Percentiles rank a stretch among this genome's conserved stretches.
phyloP scores from a whole-genome alignment of 176 grass and related monocot genomes.

The Juncus effusus region DNA sequence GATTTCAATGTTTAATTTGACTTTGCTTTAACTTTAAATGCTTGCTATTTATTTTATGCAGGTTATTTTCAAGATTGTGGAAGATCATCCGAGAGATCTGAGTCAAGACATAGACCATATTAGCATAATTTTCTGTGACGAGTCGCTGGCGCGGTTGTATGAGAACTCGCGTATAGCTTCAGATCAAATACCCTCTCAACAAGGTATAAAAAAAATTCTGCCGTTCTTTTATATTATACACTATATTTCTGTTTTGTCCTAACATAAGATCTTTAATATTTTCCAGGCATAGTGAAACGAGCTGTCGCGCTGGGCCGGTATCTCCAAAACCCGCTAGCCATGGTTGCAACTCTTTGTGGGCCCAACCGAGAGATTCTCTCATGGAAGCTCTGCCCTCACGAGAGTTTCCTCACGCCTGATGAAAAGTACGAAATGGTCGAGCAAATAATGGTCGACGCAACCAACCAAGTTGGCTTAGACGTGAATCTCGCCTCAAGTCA shows the following conservation, averaged over 20 bases:
- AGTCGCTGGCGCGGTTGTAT: constrained; percentile 79
- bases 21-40: constrained; percentile 10
- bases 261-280: not conserved
- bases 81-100: constrained; percentile 80
- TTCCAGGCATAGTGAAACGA: constrained; percentile 86
- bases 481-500: constrained; percentile 95
- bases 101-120: constrained; percentile 72
- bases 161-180: constrained; percentile 89
- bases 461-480: constrained; percentile 86
- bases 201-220: constrained; percentile 43
- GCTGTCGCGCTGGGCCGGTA: constrained; percentile 89
- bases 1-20: too few relatives aligned
- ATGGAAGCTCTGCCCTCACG: constrained; percentile 79
- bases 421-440: constrained; percentile 93
- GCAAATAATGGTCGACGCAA: constrained; percentile 93
- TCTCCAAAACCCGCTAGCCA: constrained; percentile 82
- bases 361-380: constrained; percentile 93
- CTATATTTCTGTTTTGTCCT: not conserved
- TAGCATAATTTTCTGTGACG: constrained; percentile 72
- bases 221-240: not conserved
- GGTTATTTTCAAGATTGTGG: constrained; percentile 98
- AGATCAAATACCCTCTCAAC: constrained; percentile 78
- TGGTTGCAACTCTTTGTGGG: constrained; percentile 90
- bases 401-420: constrained; percentile 87
- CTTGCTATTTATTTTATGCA: constrained; percentile 27